Evolutionary conservation across 345 rosid genomes (phyloP).

Genomic region (Linum tenue): DNA sequence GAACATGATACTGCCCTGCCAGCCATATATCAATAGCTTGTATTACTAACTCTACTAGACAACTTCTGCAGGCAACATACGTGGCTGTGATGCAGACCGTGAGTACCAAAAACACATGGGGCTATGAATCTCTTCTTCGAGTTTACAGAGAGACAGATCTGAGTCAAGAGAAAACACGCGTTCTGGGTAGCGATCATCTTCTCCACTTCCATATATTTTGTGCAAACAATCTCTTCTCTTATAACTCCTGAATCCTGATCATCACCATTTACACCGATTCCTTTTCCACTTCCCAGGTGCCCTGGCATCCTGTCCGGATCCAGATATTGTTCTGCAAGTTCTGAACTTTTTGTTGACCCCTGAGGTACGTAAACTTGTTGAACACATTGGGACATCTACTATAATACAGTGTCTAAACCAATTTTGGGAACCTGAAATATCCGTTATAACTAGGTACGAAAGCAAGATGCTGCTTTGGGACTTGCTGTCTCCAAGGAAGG

Average conservation of each 20-base stretch:
- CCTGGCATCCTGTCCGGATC: conserved; percentile 60
- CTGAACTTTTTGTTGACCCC: conserved; percentile 63
- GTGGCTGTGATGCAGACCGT: conserved; percentile 77
- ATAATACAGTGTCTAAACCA: background rate
- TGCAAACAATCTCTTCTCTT: background rate
- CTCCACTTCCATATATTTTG: background rate
- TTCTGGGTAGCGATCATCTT: conserved; percentile 41
- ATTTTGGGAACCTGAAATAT: background rate
- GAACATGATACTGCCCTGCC: background rate
- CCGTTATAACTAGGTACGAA: conserved; percentile 53
- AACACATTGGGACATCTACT: background rate
- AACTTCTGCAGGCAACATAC: conserved; percentile 67
- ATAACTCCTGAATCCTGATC: background rate
- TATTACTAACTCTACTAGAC: conserved; percentile 9
- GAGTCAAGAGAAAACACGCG: conserved; percentile 93
- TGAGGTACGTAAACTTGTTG: conserved; percentile 43
- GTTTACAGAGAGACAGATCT: conserved; percentile 90
- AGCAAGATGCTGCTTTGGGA: conserved; percentile 76
- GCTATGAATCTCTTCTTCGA: conserved; percentile 65
- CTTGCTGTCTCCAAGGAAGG: conserved; percentile 70
- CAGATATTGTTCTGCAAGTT: conserved; percentile 48
- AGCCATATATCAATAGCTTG: background rate
- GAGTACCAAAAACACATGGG: conserved; percentile 48
- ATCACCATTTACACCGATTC: background rate
- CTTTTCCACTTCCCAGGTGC: conserved; percentile 40